Evolutionary conservation across 345 rosid genomes (phyloP).

Genomic region (Rhizophora mangle): DNA sequence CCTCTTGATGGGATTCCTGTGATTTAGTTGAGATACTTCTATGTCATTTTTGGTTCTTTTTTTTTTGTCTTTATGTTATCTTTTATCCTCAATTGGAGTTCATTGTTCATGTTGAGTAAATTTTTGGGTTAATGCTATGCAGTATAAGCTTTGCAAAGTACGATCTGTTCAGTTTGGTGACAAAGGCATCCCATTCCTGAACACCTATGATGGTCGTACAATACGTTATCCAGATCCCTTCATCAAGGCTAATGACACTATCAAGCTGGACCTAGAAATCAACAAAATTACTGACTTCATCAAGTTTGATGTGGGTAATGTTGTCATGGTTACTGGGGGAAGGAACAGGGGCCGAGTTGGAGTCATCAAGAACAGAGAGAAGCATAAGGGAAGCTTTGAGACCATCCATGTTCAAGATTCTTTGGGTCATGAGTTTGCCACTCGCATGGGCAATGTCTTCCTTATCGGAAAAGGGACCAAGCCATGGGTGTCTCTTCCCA

Average conservation of each 20-base stretch:
- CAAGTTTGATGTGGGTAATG: conserved; percentile 84
- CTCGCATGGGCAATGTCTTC: conserved; percentile 75
- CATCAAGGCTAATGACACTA: conserved; percentile 81
- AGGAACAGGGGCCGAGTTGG: conserved; percentile 91
- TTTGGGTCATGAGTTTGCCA: conserved; percentile 79
- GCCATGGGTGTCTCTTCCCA: conserved; percentile 88
- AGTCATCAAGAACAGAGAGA: conserved; percentile 72
- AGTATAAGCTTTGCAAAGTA: conserved; percentile 83
- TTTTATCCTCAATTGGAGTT: neutral
- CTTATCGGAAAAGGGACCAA: conserved; percentile 76
- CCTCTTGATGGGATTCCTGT: neutral
- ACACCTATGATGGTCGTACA: conserved; percentile 84
- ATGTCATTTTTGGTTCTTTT: neutral
- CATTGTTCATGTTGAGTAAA: neutral
- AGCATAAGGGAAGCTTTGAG: conserved; percentile 87
- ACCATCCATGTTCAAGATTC: conserved; percentile 77
- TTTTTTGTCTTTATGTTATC: neutral
- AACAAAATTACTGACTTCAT: conserved; percentile 75
- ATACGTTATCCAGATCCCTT: conserved; percentile 89
- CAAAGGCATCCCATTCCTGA: conserved; percentile 79
- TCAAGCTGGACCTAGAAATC: conserved; percentile 73
- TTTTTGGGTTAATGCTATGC: conserved; percentile 17
- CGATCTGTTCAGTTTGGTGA: conserved; percentile 23
- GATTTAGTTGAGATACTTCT: too few relatives aligned
- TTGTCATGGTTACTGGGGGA: conserved; percentile 92